Percentiles rank a stretch among this genome's conserved stretches.
Evolutionary conservation across 2,329 filamentous ascomycete species (phyloP).

Genomic region (Phaeomoniella chlamydospora): DNA sequence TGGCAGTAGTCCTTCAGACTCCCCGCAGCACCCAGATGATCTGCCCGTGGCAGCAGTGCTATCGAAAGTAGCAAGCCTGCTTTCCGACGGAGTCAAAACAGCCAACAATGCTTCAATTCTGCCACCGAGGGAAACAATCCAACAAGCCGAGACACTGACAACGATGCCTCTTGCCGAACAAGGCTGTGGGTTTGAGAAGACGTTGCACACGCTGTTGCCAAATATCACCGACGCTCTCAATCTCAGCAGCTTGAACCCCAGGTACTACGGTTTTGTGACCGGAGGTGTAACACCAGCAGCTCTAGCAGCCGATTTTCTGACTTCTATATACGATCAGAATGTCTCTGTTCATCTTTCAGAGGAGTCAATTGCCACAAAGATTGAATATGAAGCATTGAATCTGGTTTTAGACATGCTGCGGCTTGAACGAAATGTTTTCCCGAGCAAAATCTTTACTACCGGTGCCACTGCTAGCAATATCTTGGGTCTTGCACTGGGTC

Average conservation of each 20-base stretch:
- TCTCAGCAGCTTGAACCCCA: conserved; percentile 45
- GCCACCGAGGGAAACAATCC: background rate
- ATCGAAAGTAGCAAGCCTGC: background rate
- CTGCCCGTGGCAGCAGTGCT: too few species aligned
- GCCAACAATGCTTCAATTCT: background rate
- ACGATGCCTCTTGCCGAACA: background rate
- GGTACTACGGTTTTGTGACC: conserved; percentile 83
- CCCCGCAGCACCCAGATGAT: too few species aligned
- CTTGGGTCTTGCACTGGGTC: conserved; percentile 51
- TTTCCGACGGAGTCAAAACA: background rate
- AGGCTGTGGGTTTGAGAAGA: background rate
- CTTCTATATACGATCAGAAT: conserved; percentile 69
- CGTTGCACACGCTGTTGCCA: conserved; percentile 3
- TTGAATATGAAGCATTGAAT: conserved; percentile 58
- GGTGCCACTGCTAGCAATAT: conserved; percentile 54
- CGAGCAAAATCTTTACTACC: conserved; percentile 61
- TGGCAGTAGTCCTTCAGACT: too few species aligned
- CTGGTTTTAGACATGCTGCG: conserved; percentile 24
- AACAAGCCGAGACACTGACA: background rate
- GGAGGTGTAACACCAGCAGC: conserved; percentile 69
- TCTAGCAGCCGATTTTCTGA: conserved; percentile 70
- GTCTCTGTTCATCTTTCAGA: conserved; percentile 65
- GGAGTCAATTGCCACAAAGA: conserved; percentile 59
- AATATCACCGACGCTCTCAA: conserved; percentile 45
- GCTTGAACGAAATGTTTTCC: background rate